Evolutionary conservation across 305 asterid species (phyloP), one percentile per base, ranked within the genome.

Genomic region (Rubia balearica): DNA sequence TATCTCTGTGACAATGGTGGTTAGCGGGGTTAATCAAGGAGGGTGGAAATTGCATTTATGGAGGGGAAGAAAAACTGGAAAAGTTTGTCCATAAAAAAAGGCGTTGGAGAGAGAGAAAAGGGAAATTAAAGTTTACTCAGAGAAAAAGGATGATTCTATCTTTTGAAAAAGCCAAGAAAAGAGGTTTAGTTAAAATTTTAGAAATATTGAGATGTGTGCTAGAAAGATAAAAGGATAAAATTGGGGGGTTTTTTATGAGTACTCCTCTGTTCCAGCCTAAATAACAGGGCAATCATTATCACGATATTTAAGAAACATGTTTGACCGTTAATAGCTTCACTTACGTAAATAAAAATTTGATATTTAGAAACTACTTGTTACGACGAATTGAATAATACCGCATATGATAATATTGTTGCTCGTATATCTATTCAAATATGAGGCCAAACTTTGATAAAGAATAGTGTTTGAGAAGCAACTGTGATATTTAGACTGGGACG

Each of bases 1-100:
- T 17, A 12, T n/a, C 11, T n/a, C 11, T 53, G 59, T 53, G 59
- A 53, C n/a, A 53, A 53, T 53, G 59, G 11, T 53, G 73, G 79
- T 74, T 64, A 74, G 75, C 83, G 62, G 70, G 81, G 73, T n/a
- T 69, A 73, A 81, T 74, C 80, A 83, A 75, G 75, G 73, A 74
- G 76, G 81, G 45, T 41, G 46, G 53, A 13, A n/a, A 22, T 0
- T 76, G 78, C 80, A 68, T 51, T 48, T 53, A n/a, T 53, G 59
- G 22, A 17, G 59, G 19, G 24, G 59, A 22, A 53, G 59, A 22
- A 53, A 53, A 53, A 53, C 59, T 53, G 59, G 59, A 53, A 53
- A n/a, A 53, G 59, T n/a, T 17, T n/a, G 1, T 48, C 71, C 48
- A 38, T 36, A 49, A 10, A 68, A 68, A 24, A 33, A 45, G 40